phyloP scores from a whole-genome alignment of 176 grass and related monocot genomes.

The Eleusine indica region DNA sequence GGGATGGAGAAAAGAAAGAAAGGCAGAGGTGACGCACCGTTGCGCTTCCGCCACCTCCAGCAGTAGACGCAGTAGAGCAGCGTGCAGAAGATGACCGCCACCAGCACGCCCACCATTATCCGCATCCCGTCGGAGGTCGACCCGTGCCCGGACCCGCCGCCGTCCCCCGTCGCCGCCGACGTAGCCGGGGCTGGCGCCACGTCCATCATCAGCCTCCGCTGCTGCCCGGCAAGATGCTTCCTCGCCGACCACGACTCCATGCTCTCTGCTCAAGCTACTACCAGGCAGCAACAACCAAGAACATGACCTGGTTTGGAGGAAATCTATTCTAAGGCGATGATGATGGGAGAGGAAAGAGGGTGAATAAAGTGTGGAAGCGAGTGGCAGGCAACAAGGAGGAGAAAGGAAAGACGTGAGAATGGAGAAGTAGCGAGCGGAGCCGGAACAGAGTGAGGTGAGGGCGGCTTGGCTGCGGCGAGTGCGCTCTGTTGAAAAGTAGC shows the following conservation, averaged over 20 bases:
- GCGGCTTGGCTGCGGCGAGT: conserved; percentile 4
- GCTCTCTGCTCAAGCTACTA: background rate
- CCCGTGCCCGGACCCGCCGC: background rate
- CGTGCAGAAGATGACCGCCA: conserved; percentile 65
- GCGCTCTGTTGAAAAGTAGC: conserved; percentile 33
- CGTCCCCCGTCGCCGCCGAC: background rate
- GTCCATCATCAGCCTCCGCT: conserved; percentile 28
- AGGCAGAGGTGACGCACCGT: conserved; percentile 42
- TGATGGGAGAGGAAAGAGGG: too few relatives aligned
- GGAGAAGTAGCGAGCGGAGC: background rate
- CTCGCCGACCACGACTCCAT: background rate
- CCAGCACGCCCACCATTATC: conserved; percentile 76
- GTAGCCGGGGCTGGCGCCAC: background rate
- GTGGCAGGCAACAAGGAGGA: background rate
- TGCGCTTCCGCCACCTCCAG: conserved; percentile 94
- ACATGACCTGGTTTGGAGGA: background rate
- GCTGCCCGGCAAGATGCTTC: background rate
- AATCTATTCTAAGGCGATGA: background rate
- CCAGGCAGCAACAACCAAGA: background rate
- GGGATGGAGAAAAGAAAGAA: background rate
- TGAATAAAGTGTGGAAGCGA: background rate
- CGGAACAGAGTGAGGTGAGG: background rate
- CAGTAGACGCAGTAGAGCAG: conserved; percentile 86
- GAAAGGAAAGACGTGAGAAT: background rate
- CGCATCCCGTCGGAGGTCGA: conserved; percentile 55